phyloP scores from a whole-genome alignment of 2,329 filamentous ascomycete species.

The Diplodia scrobiculata region DNA sequence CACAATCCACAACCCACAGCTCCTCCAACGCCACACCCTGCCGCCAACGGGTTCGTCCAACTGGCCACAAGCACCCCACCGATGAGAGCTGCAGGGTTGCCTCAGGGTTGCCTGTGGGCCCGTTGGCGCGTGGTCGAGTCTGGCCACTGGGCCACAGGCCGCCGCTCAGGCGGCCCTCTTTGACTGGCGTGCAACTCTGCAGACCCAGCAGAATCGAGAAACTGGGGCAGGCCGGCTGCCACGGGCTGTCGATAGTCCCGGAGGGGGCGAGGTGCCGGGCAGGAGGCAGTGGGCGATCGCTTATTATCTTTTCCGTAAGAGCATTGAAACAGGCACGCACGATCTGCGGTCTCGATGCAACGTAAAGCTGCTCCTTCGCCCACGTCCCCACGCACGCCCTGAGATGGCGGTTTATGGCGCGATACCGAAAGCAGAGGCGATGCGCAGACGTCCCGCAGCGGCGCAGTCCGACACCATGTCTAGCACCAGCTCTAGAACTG shows the following conservation, averaged over 20 bases:
- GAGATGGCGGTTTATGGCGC: constrained; percentile 8
- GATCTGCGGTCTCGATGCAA: constrained; percentile 24
- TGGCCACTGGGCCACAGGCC: constrained; percentile 7
- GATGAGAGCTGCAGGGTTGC: constrained; percentile 13
- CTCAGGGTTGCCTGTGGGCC: constrained; percentile 15
- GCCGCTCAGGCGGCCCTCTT: neutral
- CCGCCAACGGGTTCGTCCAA: neutral
- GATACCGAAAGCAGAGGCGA: constrained; percentile 17
- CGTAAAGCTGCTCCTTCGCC: constrained; percentile 25
- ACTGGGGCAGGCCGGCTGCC: neutral
- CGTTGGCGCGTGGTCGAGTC: constrained; percentile 4
- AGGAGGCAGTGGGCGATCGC: constrained; percentile 21
- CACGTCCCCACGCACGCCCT: constrained; percentile 19
- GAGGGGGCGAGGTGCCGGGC: constrained; percentile 10
- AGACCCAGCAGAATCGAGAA: constrained; percentile 1
- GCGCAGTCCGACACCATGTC: constrained; percentile 27
- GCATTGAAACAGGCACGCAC: constrained; percentile 27
- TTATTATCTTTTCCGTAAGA: constrained; percentile 24
- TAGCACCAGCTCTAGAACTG: constrained; percentile 26
- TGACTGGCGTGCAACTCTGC: neutral
- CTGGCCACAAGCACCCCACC: constrained; percentile 15
- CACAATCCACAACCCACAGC: neutral
- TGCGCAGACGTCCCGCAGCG: constrained; percentile 28
- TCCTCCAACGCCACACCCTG: constrained; percentile 7
- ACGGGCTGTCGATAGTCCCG: neutral